A percentile compares a stretch with the other conserved stretches of the same genome.
These are phyloP conservation scores for Tricladium varicosporioides DNA, from an alignment of 2,329 filamentous ascomycete species.

Conservation along the genomic window DNA sequence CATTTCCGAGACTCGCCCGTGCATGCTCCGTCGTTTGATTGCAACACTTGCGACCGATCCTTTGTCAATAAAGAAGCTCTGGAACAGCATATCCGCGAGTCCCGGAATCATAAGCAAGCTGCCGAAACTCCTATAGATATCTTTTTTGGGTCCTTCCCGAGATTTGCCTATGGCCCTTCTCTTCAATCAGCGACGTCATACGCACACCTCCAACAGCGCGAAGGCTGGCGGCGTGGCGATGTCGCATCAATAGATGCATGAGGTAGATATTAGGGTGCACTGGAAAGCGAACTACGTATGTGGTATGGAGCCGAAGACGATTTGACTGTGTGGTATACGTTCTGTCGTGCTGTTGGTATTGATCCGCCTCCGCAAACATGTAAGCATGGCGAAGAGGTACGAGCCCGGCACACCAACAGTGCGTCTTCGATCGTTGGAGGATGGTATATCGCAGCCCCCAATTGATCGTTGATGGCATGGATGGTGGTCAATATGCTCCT, in stretches of 20 bases:
- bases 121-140: conserved; percentile 24
- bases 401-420: no score
- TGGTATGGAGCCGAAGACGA: conserved; percentile 26
- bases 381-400: conserved; percentile 22
- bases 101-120: conserved; percentile 20
- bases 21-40: conserved; percentile 19
- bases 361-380: conserved; percentile 23
- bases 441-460: conserved; percentile 71
- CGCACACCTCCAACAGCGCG: conserved; percentile 26
- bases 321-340: conserved; percentile 25
- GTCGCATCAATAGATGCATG: conserved; percentile 19
- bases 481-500: conserved; percentile 71
- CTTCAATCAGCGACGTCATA: conserved; percentile 30
- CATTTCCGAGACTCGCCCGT: not conserved
- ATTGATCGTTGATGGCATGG: conserved; percentile 60
- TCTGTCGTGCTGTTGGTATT: conserved; percentile 23
- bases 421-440: conserved; percentile 84
- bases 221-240: conserved; percentile 19
- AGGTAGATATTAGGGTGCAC: conserved; percentile 25
- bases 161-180: conserved; percentile 29
- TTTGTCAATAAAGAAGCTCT: conserved; percentile 23
- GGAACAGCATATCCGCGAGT: conserved; percentile 24
- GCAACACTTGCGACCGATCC: conserved; percentile 21
- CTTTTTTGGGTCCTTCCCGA: conserved; percentile 27
- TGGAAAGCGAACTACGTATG: conserved; percentile 23